Evolutionary conservation across 2,329 filamentous ascomycete species (phyloP).

Genomic region (Aspergillus amoenus): DNA sequence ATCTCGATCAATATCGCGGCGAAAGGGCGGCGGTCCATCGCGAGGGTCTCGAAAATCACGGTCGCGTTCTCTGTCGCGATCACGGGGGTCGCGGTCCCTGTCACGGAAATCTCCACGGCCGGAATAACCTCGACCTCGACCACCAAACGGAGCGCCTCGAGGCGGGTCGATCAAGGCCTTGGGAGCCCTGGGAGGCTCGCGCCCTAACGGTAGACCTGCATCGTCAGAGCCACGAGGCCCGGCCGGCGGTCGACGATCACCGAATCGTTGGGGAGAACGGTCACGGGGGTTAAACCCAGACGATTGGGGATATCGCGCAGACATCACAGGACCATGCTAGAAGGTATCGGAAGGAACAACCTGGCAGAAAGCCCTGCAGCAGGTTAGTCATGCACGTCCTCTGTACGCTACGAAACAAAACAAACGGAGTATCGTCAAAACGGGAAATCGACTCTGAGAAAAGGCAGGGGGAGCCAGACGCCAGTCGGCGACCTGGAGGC

Average conservation of each 20-base stretch:
- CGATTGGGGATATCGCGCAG: slow-evolving; percentile 63
- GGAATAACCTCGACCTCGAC: slow-evolving; percentile 46
- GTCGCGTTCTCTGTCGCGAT: slow-evolving; percentile 45
- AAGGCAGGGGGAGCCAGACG: slow-evolving; percentile 3
- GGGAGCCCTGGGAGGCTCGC: slow-evolving; percentile 78
- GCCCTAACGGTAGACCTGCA: slow-evolving; percentile 56
- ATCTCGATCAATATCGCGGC: slow-evolving; percentile 45
- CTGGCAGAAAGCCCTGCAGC: slow-evolving; percentile 21
- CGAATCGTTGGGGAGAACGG: slow-evolving; percentile 69
- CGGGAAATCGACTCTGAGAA: background rate
- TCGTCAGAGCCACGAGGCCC: slow-evolving; percentile 56
- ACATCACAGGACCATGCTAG: slow-evolving; percentile 47
- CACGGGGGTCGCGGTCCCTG: slow-evolving; percentile 65
- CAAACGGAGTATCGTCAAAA: background rate
- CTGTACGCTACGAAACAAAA: background rate
- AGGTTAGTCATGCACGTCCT: slow-evolving; percentile 44
- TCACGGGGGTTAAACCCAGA: slow-evolving; percentile 65
- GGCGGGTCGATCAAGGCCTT: slow-evolving; percentile 72
- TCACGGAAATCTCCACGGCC: slow-evolving; percentile 36
- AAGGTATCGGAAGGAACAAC: slow-evolving; percentile 16
- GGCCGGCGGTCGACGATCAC: slow-evolving; percentile 64
- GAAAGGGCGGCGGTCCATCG: slow-evolving; percentile 40
- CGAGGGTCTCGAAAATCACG: slow-evolving; percentile 41
- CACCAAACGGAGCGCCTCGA: slow-evolving; percentile 49
- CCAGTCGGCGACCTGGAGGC: background rate